Evolutionary conservation across 2,329 filamentous ascomycete species (phyloP).

Genomic region (Aspergillus ochraceus): DNA sequence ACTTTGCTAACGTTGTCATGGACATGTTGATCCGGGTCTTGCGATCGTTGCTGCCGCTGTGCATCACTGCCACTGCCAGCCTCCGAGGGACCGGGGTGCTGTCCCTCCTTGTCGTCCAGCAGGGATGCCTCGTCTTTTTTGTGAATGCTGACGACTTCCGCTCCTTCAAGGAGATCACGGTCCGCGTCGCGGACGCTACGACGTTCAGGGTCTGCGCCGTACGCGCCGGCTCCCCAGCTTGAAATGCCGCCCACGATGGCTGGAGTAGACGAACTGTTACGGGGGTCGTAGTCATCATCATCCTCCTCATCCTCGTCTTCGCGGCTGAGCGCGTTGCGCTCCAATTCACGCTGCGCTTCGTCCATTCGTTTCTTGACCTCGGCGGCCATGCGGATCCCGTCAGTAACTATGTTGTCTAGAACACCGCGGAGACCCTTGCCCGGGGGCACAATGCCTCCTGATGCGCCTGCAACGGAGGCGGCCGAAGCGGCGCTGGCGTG

Average conservation of each 20-base stretch:
- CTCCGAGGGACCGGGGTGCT: conserved; percentile 1
- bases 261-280: conserved; percentile 20
- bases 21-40: conserved; percentile 20
- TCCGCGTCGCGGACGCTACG: conserved; percentile 54
- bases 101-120: conserved; percentile 26
- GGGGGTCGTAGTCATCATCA: conserved; percentile 63
- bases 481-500: conserved; percentile 39
- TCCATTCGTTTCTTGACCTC: conserved; percentile 93
- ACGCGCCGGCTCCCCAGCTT: conserved; percentile 43
- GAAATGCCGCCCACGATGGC: conserved; percentile 35
- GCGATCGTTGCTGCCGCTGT: conserved; percentile 1
- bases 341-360: conserved; percentile 87
- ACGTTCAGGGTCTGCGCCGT: conserved; percentile 59
- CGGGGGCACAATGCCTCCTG: conserved; percentile 61
- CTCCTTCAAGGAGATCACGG: conserved; percentile 65
- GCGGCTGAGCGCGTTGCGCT: conserved; percentile 71
- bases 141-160: conserved; percentile 61
- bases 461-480: conserved; percentile 49
- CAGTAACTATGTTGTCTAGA: conserved; percentile 94
- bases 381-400: conserved; percentile 92
- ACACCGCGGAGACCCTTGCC: conserved; percentile 84
- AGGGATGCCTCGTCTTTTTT: conserved; percentile 33
- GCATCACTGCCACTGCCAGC: conserved; percentile 8
- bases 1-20: conserved; percentile 37
- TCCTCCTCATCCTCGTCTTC: conserved; percentile 69